Evolutionary conservation across 176 grass and related monocot species (phyloP).

Genomic region (Panicum miliaceum): DNA sequence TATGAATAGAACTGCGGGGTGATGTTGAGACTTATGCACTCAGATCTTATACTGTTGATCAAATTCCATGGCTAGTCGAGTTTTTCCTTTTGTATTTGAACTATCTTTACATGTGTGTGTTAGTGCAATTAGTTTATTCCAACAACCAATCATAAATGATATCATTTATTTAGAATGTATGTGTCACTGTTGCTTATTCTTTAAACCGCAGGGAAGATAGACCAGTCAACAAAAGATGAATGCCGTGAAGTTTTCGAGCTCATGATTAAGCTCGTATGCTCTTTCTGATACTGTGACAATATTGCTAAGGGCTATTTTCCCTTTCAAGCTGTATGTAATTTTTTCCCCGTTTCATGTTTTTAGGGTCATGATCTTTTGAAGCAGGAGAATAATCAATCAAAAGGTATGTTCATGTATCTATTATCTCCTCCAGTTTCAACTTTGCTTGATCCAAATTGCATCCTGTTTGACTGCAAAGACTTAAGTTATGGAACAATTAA

Average conservation of each 20-base stretch:
- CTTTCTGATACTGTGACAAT: constrained; percentile 4
- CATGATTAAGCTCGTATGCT: constrained; percentile 81
- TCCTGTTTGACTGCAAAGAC: neutral
- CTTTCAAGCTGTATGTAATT: constrained; percentile 39
- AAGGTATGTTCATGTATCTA: constrained; percentile 51
- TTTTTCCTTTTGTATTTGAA: neutral
- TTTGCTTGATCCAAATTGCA: constrained; percentile 2
- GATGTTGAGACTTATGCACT: neutral
- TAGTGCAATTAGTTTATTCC: constrained; percentile 33
- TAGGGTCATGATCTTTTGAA: constrained; percentile 88
- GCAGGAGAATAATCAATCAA: constrained; percentile 52
- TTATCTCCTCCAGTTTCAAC: neutral
- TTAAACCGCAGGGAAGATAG: constrained; percentile 87
- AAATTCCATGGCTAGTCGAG: constrained; percentile 14
- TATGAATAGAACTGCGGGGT: neutral
- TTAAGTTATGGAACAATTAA: constrained; percentile 25
- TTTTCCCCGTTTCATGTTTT: constrained; percentile 40
- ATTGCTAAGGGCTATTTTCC: constrained; percentile 19
- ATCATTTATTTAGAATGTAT: neutral
- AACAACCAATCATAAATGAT: neutral
- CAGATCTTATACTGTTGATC: constrained; percentile 25
- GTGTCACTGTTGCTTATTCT: constrained; percentile 20
- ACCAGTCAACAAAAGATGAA: constrained; percentile 97
- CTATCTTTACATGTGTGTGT: constrained; percentile 25
- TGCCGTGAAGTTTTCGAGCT: constrained; percentile 83